Percentiles rank a stretch among this genome's conserved stretches.
These are phyloP conservation scores for Botryobasidium botryosum DNA, from an alignment of 768 basidiomycete genomes.

Conservation along the genomic window DNA sequence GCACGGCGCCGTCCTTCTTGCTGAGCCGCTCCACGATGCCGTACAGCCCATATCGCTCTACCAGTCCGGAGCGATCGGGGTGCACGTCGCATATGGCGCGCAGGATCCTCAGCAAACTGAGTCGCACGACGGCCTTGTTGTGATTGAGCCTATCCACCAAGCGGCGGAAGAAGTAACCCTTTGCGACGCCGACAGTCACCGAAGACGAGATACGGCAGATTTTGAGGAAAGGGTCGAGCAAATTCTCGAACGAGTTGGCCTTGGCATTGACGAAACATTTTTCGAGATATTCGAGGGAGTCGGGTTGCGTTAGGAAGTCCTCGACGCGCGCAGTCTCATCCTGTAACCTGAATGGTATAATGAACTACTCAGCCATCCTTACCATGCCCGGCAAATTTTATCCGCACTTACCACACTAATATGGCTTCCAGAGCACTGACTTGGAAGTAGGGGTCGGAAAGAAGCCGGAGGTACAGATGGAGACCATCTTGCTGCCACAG, in stretches of 20 bases:
- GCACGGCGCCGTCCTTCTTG: slow-evolving; percentile 73
- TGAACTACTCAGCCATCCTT: not conserved
- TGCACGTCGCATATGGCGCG: slow-evolving; percentile 78
- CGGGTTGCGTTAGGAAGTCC: slow-evolving; percentile 57
- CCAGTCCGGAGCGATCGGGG: slow-evolving; percentile 65
- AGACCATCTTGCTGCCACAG: slow-evolving; percentile 94
- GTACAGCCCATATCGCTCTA: slow-evolving; percentile 65
- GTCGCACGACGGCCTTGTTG: slow-evolving; percentile 72
- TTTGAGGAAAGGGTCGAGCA: slow-evolving; percentile 86
- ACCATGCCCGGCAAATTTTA: not conserved
- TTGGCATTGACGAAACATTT: slow-evolving; percentile 72
- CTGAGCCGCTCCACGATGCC: slow-evolving; percentile 69
- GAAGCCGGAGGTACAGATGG: slow-evolving; percentile 52
- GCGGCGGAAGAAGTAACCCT: slow-evolving; percentile 72
- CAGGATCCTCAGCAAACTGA: slow-evolving; percentile 76
- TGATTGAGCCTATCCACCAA: slow-evolving; percentile 62
- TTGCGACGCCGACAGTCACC: slow-evolving; percentile 61
- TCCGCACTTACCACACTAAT: slow-evolving; percentile 52
- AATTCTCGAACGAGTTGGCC: slow-evolving; percentile 78
- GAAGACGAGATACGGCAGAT: slow-evolving; percentile 64
- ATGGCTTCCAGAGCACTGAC: slow-evolving; percentile 84
- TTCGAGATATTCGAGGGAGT: slow-evolving; percentile 49
- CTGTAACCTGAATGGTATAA: slow-evolving; percentile 46
- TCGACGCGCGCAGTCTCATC: slow-evolving; percentile 92
- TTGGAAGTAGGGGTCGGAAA: slow-evolving; percentile 82